A percentile compares a stretch with the other conserved stretches of the same genome.
Evolutionary conservation across 2,329 filamentous ascomycete genomes (phyloP).

Genomic region (Stachybotrys chartarum): DNA sequence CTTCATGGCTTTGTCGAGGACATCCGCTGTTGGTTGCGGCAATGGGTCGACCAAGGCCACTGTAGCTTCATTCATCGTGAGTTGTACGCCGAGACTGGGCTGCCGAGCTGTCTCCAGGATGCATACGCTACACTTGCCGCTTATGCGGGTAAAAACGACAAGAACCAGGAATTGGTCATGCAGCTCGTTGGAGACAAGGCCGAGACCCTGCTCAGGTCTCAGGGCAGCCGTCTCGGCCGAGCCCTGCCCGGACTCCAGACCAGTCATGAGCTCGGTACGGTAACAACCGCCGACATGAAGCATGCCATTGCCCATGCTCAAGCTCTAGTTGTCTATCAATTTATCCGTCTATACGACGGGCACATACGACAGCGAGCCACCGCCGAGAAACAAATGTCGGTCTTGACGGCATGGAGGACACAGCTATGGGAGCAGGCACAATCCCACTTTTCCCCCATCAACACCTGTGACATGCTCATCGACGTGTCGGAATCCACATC

Average conservation of each 20-base stretch:
- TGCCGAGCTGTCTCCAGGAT: slow-evolving; percentile 18
- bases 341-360: slow-evolving; percentile 16
- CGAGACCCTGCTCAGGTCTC: slow-evolving; percentile 6
- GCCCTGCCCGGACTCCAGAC: neutral
- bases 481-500: neutral
- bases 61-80: slow-evolving; percentile 19
- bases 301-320: slow-evolving; percentile 13
- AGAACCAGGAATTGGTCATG: slow-evolving; percentile 15
- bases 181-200: slow-evolving; percentile 14
- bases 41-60: slow-evolving; percentile 16
- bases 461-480: slow-evolving; percentile 4
- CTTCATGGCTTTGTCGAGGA: slow-evolving; percentile 19
- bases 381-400: slow-evolving; percentile 9
- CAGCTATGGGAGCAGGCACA: slow-evolving; percentile 11
- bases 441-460: slow-evolving; percentile 7
- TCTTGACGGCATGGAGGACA: slow-evolving; percentile 6
- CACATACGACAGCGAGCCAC: slow-evolving; percentile 12
- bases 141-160: slow-evolving; percentile 16
- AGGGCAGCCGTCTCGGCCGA: slow-evolving; percentile 1
- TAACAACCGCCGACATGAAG: slow-evolving; percentile 1
- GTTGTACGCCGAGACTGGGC: slow-evolving; percentile 13
- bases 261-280: neutral
- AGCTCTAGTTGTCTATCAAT: slow-evolving; percentile 12
- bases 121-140: slow-evolving; percentile 17
- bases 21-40: slow-evolving; percentile 12